Conservation (phyloP, 345 rosid species). For the Hibiscus syriacus region DNA sequence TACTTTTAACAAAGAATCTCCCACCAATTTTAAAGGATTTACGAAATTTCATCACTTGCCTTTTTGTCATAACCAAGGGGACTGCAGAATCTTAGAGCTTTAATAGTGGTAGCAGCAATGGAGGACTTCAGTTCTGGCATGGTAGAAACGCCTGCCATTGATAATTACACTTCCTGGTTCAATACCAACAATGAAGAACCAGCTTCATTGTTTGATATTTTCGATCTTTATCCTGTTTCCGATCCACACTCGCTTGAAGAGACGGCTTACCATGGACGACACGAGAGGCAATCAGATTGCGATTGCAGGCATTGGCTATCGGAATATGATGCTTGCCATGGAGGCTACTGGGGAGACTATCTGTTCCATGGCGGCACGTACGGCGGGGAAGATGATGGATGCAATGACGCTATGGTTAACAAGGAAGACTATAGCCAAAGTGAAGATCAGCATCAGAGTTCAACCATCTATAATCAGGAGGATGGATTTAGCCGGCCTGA, state of each 20-base stretch:
- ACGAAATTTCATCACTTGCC: neutral
- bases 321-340: slow-evolving; percentile 1
- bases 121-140: neutral
- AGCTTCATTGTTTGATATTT: neutral
- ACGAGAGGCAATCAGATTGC: neutral
- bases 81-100: neutral
- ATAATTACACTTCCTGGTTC: slow-evolving; percentile 2
- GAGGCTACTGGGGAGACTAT: neutral
- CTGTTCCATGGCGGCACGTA: neutral
- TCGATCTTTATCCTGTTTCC: neutral
- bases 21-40: neutral
- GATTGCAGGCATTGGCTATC: neutral
- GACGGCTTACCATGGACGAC: neutral
- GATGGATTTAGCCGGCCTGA: neutral
- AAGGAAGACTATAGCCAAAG: neutral
- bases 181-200: neutral
- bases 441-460: neutral
- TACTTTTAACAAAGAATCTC: neutral
- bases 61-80: neutral
- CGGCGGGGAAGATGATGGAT: neutral
- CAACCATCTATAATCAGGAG: neutral
- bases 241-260: neutral
- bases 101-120: neutral
- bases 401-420: neutral
- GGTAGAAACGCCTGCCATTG: neutral